Percentiles rank a stretch among this genome's conserved stretches.
Evolutionary conservation across 768 basidiomycete species (phyloP).

Genomic region (Mrakia gelida): DNA sequence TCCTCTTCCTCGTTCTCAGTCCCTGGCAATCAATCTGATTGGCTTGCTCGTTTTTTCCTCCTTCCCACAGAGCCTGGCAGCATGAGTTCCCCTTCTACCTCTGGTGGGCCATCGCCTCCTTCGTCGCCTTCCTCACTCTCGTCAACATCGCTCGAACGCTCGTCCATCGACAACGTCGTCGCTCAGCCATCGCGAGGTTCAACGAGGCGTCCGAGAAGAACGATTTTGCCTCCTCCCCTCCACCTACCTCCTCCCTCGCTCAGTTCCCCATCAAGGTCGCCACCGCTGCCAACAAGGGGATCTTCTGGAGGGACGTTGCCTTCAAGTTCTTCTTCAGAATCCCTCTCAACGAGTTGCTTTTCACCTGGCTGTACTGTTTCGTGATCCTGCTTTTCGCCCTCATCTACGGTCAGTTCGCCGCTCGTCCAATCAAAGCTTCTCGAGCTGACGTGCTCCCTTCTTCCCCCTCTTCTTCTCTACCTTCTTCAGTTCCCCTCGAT

Average conservation of each 20-base stretch:
- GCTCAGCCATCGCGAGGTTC: background rate
- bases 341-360: conserved; percentile 50
- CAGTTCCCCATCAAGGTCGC: background rate
- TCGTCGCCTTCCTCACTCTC: conserved; percentile 22
- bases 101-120: conserved; percentile 19
- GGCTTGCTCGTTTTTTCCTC: background rate
- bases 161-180: background rate
- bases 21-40: background rate
- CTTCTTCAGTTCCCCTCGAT: background rate
- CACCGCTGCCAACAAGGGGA: background rate
- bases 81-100: conserved; percentile 11
- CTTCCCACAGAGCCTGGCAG: conserved; percentile 1
- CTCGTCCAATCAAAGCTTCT: background rate
- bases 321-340: conserved; percentile 32
- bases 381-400: conserved; percentile 45
- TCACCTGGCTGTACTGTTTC: conserved; percentile 51
- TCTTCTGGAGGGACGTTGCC: conserved; percentile 23
- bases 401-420: conserved; percentile 18
- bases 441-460: background rate
- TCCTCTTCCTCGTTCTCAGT: background rate
- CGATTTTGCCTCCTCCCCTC: conserved; percentile 9
- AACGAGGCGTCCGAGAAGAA: background rate
- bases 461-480: background rate
- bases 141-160: conserved; percentile 11
- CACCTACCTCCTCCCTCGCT: background rate